Evolutionary conservation across 805 yeast species (phyloP), one percentile per base, ranked within the genome.

Genomic region (Priceomyces haplophilus): DNA sequence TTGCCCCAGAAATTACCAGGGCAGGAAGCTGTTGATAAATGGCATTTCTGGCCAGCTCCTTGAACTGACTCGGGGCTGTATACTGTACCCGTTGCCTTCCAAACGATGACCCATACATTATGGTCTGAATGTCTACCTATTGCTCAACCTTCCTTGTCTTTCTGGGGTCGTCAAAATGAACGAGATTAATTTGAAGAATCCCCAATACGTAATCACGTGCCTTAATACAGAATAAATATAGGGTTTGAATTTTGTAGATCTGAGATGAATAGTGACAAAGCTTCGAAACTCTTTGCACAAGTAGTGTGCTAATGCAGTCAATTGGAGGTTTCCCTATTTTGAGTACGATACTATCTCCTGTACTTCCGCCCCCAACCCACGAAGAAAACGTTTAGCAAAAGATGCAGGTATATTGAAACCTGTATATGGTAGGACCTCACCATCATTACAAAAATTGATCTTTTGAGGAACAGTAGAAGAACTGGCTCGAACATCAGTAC

Each of bases 1-100:
- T 43, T 5, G 66, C 67, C 3, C 63, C 47, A 7, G 61, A 48
- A 19, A 51, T 47, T 42, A 50, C 59, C 37, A 52, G 55, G 5
- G 61, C 61, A 5, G 71, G 70, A 21, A 70, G 58, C 47, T 67
- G 72, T 45, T 65, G 71, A 46, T 67, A 70, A 47, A 70, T 70
- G 49, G 72, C 73, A 50, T 59, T 66, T 52, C 75, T 58, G 31
- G 75, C 75, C 25, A 58, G 56, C 36, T 70, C 75, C 37, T 65
- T 61, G 54, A 69, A 69, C 21, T 65, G 71, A 6, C 65, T 49
- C 8, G 75, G 75, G 7, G 73, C 58, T 45, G 56, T 42, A 10
- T 61, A 43, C 48, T 47, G 62, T 13, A 55, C 56, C 37, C 50
- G 52, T 23, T 49, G 46, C 36, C 64, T 53, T 10, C 56, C 52